phyloP scores from a whole-genome alignment of 2,329 filamentous ascomycete species.

The Fusarium humuli region DNA sequence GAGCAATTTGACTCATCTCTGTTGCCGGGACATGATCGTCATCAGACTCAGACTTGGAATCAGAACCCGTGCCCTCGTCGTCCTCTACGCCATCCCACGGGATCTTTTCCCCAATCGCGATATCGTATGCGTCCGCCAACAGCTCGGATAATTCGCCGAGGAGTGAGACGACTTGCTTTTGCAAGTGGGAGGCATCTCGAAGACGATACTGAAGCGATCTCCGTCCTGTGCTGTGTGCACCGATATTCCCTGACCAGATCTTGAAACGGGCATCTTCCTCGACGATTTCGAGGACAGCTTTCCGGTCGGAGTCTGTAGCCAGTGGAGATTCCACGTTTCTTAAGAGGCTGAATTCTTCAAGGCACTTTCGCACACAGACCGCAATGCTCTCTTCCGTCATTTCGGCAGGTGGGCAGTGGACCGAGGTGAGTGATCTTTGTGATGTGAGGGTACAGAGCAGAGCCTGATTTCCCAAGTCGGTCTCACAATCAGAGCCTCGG shows the following conservation, averaged over 20 bases:
- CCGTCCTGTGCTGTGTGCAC: neutral
- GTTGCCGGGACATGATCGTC: neutral
- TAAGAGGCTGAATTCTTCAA: neutral
- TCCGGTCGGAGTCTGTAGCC: fast-evolving
- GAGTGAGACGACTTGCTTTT: neutral
- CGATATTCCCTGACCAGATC: constrained; percentile 21
- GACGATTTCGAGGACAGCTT: fast-evolving
- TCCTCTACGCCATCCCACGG: neutral
- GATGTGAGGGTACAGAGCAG: fast-evolving
- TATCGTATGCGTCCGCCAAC: neutral
- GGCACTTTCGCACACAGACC: neutral
- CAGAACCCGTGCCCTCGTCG: fast-evolving
- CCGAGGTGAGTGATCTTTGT: fast-evolving
- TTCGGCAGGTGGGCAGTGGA: neutral
- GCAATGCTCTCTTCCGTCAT: neutral
- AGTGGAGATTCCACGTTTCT: fast-evolving
- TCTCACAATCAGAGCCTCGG: neutral
- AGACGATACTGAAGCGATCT: constrained; percentile 15
- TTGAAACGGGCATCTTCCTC: constrained; percentile 24
- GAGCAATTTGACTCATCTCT: neutral
- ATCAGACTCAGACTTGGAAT: neutral
- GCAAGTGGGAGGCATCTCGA: constrained; percentile 20
- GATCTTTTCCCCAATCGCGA: neutral
- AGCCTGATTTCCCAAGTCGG: neutral
- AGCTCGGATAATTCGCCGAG: neutral